Evolutionary conservation across 345 rosid species (phyloP), one percentile per base, ranked within the genome.

Genomic region (Aegle marmelos): DNA sequence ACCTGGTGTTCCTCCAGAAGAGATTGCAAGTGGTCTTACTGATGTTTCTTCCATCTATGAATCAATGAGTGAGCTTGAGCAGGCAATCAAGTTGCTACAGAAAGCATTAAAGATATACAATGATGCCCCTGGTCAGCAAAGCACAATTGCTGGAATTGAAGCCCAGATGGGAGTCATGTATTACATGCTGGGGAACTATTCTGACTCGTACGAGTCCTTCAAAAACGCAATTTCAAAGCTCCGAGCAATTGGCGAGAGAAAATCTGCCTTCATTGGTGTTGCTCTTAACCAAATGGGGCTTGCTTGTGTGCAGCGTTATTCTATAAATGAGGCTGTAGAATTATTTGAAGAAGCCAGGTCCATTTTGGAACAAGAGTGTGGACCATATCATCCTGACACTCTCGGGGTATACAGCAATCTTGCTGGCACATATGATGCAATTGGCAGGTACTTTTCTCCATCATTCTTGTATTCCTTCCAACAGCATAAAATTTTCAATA

Each of bases 251-350:
- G 93, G 97, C 4, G 93, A 93, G 86, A 95, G 87, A 88, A 93
- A 93, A 76, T 87, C 95, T 25, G 90, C 93, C 45, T 91, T 95
- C 81, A 91, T 93, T 57, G 98, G 97, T 59, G 87, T 95, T 79
- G 97, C 93, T 60, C 87, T 95, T 72, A 95, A 95, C 87, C 98
- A 95, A 79, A 90, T 93, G 98, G 99, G 99, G 50, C 82, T 95
- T 66, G 91, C 97, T 81, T 95, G 99, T 60, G 90, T 92, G 73
- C 99, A 93, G 78, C 85, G 88, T 14, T 83, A 84, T 37, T 84
- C 88, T 0, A 87, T 93, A 79, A 86, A 90, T 3, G 97, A 93
- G 83, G 98, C 98, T 73, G 91, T 88, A 22, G 93, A 89, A 69
- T 75, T 95, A 79, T 92, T 95, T 41, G 96, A 93, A 86, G 98